Base-by-base conservation (phyloP, 1,139 yeast genomes). In the Geotrichum fermentans region DNA sequence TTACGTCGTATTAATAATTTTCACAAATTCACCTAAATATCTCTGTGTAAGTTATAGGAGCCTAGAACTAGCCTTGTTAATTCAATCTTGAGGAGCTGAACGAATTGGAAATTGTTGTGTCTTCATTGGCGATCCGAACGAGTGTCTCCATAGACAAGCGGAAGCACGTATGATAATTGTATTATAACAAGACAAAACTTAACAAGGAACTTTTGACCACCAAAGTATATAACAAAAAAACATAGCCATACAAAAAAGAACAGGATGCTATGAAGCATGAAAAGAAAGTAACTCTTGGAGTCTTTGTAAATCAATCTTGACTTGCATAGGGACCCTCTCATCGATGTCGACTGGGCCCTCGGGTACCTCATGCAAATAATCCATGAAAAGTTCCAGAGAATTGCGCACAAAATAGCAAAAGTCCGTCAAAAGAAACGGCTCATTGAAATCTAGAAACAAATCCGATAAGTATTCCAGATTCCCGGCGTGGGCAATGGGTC, bases 401-500 rank as follows among this genome's bases (percentile, higher is more conserved):
- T 40, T 36, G 18, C 43, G 13, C 1, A 40, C 21, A 14, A 40
- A 29, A 29, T 29, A 32, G 16, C 43, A 40, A 18, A 40, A 40
- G 36, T 40, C 43, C 4, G 43, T 40, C 2, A 40, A 4, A 14
- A 30, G 10, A 14, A 40, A 40, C 13, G 22, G 14, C 3, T 28
- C 16, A 10, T 40, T 13, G 22, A 40, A 40, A n/a, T 36, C 43
- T 11, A 11, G 21, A 40, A 40, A 40, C 26, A 40, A 14, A 17
- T 40, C 43, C 20, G 18, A 17, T n/a, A 40, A 17, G 14, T 40
- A 40, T 14, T 36, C 30, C 24, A 20, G 43, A 13, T 39, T 34
- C 17, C 28, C 42, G 5, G n/a, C 20, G 5, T 39, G 34, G 5
- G 20, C 42, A 2, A 30, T 28, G 2, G 43, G 43, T 18, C n/a